phyloP scores from a whole-genome alignment of 768 basidiomycete genomes.

The Trametes gibbosa region DNA sequence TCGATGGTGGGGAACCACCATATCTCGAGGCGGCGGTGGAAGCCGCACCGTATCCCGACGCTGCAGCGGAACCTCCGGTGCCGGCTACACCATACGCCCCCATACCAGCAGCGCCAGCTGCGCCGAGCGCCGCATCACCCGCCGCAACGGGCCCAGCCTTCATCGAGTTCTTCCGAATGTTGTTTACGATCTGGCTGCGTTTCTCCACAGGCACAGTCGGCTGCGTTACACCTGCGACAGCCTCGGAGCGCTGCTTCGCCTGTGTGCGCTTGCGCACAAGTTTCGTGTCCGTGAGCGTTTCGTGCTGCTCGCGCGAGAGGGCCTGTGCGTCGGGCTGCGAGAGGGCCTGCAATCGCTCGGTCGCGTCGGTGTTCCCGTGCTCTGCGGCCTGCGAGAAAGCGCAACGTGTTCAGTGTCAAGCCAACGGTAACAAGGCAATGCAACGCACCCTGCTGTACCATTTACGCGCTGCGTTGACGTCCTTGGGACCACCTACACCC shows the following conservation, averaged over 20 bases:
- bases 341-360: slow-evolving; percentile 68
- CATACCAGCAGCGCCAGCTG: background rate
- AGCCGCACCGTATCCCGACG: background rate
- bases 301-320: slow-evolving; percentile 79
- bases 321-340: slow-evolving; percentile 56
- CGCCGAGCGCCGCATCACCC: background rate
- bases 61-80: background rate
- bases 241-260: slow-evolving; percentile 59
- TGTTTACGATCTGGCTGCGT: slow-evolving; percentile 48
- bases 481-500: slow-evolving; percentile 74
- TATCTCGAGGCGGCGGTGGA: background rate
- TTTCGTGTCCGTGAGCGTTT: slow-evolving; percentile 70
- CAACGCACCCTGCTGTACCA: slow-evolving; percentile 73
- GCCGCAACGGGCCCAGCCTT: background rate
- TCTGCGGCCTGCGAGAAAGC: slow-evolving; percentile 55
- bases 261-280: slow-evolving; percentile 80
- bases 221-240: slow-evolving; percentile 20
- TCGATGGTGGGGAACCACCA: slow-evolving; percentile 2
- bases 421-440: background rate
- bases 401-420: background rate
- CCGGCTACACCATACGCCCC: background rate
- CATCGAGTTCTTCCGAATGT: slow-evolving; percentile 50
- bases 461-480: slow-evolving; percentile 58
- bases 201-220: slow-evolving; percentile 32
- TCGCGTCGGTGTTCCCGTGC: slow-evolving; percentile 81